Percentiles rank a stretch among this genome's conserved stretches.
Evolutionary conservation across 192 early-diverging fungal genomes (phyloP).

Genomic region (Dimargaris verticillata): DNA sequence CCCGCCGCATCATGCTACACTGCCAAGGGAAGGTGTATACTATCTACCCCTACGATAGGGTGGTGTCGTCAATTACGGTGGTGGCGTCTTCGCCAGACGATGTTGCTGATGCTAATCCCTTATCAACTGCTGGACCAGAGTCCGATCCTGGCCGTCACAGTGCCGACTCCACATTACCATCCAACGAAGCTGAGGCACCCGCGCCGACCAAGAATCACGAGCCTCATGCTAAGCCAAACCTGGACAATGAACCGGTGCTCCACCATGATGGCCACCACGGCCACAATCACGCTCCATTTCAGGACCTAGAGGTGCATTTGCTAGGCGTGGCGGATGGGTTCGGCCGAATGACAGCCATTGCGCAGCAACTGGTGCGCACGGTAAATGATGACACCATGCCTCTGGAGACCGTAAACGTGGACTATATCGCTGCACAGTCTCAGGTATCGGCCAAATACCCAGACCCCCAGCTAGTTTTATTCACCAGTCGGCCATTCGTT

Average conservation of each 20-base stretch:
- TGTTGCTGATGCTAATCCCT: no score
- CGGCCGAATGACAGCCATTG: neutral
- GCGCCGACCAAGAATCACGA: neutral
- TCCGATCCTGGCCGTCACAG: no score
- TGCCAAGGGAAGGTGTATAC: no score
- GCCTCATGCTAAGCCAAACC: neutral
- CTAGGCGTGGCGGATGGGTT: neutral
- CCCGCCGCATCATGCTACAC: no score
- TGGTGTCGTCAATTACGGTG: no score
- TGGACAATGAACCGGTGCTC: neutral
- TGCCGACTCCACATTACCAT: neutral
- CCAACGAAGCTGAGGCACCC: neutral
- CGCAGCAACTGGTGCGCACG: neutral
- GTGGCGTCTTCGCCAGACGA: no score
- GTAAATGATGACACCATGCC: neutral
- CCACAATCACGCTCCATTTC: neutral
- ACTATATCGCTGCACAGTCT: neutral
- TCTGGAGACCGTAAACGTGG: neutral
- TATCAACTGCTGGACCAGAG: no score
- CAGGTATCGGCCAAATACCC: neutral
- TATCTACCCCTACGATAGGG: no score
- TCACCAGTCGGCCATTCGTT: slow-evolving; percentile 4
- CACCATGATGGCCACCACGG: neutral
- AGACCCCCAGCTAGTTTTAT: neutral
- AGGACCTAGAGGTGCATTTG: slow-evolving; percentile 1